phyloP scores from a whole-genome alignment of 202 grass and related monocot genomes.

The Brachypodium distachyon region DNA sequence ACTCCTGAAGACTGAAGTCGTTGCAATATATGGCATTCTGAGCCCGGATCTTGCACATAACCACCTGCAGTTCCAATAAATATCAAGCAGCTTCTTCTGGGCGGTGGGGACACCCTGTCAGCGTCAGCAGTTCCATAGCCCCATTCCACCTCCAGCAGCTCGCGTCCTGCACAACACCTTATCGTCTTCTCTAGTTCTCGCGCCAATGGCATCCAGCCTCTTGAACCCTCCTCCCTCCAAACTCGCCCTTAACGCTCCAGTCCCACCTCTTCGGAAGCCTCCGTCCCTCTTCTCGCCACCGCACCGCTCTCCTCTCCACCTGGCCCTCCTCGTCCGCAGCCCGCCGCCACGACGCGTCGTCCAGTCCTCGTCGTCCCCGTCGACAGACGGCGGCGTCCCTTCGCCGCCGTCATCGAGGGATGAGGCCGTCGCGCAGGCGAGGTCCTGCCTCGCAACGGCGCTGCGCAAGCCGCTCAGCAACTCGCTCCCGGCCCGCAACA shows the following conservation, averaged over 20 bases:
- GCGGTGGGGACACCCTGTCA: neutral
- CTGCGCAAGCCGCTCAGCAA: conserved; percentile 65
- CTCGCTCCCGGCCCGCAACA: conserved; percentile 21
- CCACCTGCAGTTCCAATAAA: neutral
- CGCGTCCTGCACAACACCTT: neutral
- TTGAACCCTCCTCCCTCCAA: conserved; percentile 5
- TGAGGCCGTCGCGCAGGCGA: conserved; percentile 71
- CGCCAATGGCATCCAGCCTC: conserved; percentile 31
- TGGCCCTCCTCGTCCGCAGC: neutral
- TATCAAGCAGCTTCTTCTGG: neutral
- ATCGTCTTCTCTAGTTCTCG: conserved; percentile 14
- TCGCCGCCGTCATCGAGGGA: conserved; percentile 56
- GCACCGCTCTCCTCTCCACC: neutral
- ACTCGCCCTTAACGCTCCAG: neutral
- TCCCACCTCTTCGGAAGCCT: neutral
- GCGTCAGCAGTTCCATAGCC: neutral
- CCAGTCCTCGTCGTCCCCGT: neutral
- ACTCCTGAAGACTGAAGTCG: neutral
- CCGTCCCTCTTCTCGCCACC: neutral
- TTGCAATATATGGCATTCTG: too few relatives aligned
- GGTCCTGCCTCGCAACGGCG: conserved; percentile 45
- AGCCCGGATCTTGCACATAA: neutral
- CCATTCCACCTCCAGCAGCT: neutral
- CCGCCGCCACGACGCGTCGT: neutral
- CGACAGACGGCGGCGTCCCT: neutral